phyloP scores from a whole-genome alignment of 2,329 filamentous ascomycete species.

The Camillea tinctor region DNA sequence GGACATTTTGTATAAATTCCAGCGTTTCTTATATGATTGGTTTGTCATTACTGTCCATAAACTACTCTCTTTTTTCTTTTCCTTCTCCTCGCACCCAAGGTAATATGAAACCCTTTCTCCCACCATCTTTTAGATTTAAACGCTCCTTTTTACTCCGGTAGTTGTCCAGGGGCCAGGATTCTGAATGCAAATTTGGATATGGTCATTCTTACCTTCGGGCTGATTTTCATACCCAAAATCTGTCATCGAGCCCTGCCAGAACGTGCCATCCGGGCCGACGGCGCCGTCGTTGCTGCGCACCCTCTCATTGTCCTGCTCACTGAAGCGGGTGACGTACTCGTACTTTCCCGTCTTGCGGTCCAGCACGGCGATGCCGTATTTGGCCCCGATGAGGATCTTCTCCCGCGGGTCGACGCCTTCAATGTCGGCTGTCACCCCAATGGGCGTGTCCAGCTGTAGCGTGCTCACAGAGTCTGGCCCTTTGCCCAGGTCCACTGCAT shows the following conservation, averaged over 20 bases:
- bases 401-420: constrained; percentile 59
- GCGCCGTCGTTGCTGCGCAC: constrained; percentile 79
- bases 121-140: neutral
- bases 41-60: too few relatives aligned
- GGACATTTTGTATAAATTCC: too few relatives aligned
- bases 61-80: too few relatives aligned
- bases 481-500: constrained; percentile 64
- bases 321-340: constrained; percentile 52
- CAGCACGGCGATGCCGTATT: constrained; percentile 77
- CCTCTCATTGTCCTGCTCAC: constrained; percentile 45
- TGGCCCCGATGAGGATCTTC: constrained; percentile 74
- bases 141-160: neutral
- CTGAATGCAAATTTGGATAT: neutral
- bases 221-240: constrained; percentile 62
- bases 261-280: constrained; percentile 75
- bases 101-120: too few relatives aligned
- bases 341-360: constrained; percentile 59
- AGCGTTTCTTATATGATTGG: too few relatives aligned
- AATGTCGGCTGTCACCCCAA: constrained; percentile 77
- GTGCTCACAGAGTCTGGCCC: constrained; percentile 65
- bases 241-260: constrained; percentile 87
- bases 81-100: too few relatives aligned
- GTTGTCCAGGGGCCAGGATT: neutral
- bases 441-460: constrained; percentile 51
- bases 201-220: constrained; percentile 49